Evolutionary conservation across 352 stramenopile genomes (phyloP), one percentile per base, ranked within the genome.

Genomic region (Phytophthora meadii): DNA sequence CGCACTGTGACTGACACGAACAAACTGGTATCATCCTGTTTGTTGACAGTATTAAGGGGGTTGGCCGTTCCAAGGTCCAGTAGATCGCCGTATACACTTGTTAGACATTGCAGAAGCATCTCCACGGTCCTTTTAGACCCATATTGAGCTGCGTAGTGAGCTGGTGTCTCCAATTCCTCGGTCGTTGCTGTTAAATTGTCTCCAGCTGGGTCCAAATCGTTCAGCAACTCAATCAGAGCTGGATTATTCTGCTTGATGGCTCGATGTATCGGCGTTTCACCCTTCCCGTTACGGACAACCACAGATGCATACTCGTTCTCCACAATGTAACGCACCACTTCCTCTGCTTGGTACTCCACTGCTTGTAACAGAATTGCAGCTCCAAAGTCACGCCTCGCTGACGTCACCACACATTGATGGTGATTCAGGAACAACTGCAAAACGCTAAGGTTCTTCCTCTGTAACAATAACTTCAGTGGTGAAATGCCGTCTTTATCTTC

Each of bases 351-450:
- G 2, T 7, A 14, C 0, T 65, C 53, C 0, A 75, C 57, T 4
- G 70, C 61, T 9, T 65, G 41, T 2, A 72, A 10, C 5, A 78
- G 17, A 4, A 74, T 41, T 2, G 46, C 14, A 1, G 15, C 25
- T 9, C 41, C 56, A 11, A 75, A 78, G 30, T 78, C 48, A 1
- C 34, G 48, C 7, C 66, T 57, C 4, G 56, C 15, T 1, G 58
- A 12, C 2, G 61, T 78, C 0, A 40, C 44, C 17, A 74, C 71
- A 4, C 54, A 56, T 15, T 66, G 57, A 27, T 71, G 58, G 27
- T 79, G 66, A 28, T 79, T 76, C 15, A 79, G 17, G 40, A 79
- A 63, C 5, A 79, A 32, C 46, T 79, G 71, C 1, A 79, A 32
- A 4, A 70, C 15, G 17, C 41, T 72, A 24, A 70, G 1, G 34